These are phyloP conservation scores for Exobasidium cylindrosporum DNA, from an alignment of 1,284 basidiomycete species.

Conservation along the genomic window DNA sequence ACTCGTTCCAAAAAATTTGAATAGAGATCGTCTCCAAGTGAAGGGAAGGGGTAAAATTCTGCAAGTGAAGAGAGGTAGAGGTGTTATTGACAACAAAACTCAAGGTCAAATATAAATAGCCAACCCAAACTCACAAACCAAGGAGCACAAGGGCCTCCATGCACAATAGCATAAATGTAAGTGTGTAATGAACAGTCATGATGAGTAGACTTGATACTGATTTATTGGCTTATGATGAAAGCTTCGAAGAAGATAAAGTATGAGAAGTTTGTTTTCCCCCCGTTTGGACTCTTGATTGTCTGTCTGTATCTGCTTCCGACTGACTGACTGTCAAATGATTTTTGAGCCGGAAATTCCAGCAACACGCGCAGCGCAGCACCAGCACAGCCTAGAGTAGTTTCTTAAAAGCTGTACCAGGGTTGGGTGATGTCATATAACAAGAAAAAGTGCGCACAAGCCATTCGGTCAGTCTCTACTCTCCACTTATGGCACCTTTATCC, in stretches of 20 bases:
- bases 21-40: conserved; percentile 68
- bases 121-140: conserved; percentile 25
- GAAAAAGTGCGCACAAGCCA: too few relatives aligned
- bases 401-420: too few relatives aligned
- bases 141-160: conserved; percentile 54
- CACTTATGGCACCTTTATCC: too few relatives aligned
- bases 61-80: conserved; percentile 39
- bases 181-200: conserved; percentile 53
- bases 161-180: conserved; percentile 50
- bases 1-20: conserved; percentile 67
- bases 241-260: not conserved
- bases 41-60: conserved; percentile 67
- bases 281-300: too few relatives aligned
- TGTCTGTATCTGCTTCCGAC: too few relatives aligned
- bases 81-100: not conserved
- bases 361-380: not conserved
- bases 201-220: conserved; percentile 4
- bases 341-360: not conserved
- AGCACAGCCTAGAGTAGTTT: too few relatives aligned
- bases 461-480: too few relatives aligned
- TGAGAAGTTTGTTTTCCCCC: not conserved
- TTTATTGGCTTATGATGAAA: not conserved
- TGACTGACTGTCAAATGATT: too few relatives aligned
- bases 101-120: not conserved
- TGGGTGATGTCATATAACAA: too few relatives aligned